A percentile compares a stretch with the other conserved stretches of the same genome.
Conservation (phyloP, 176 grass and related monocot species). For the Hsuehochloa calcarea region DNA sequence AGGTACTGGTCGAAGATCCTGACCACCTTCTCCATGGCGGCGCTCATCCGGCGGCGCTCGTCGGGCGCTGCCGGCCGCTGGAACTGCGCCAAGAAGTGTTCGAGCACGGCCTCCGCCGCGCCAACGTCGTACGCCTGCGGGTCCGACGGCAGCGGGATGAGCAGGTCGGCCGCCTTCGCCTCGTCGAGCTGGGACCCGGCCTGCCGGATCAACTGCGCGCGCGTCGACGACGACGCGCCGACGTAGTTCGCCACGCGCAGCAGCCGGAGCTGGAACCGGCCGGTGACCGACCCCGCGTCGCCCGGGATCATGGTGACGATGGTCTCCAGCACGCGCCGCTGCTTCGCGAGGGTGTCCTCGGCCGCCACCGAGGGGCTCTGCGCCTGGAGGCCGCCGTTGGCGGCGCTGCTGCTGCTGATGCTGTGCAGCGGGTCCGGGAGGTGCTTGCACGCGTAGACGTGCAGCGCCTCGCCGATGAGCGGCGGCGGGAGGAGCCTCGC, state of each 20-base stretch:
- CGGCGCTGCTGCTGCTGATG: too few species aligned
- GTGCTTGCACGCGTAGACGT: constrained; percentile 92
- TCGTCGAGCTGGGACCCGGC: constrained; percentile 70
- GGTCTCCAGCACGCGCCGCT: constrained; percentile 78
- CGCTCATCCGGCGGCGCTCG: constrained; percentile 45
- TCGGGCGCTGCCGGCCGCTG: constrained; percentile 33
- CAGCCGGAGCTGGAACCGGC: constrained; percentile 73
- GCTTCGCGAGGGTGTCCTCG: constrained; percentile 49
- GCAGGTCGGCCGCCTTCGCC: constrained; percentile 55
- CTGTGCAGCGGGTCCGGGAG: constrained; percentile 51
- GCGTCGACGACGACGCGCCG: constrained; percentile 67
- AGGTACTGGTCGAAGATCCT: constrained; percentile 69
- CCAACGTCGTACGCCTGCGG: constrained; percentile 56
- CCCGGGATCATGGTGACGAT: constrained; percentile 79
- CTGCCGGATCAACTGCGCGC: constrained; percentile 76
- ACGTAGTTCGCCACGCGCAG: constrained; percentile 70
- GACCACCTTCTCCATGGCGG: constrained; percentile 58
- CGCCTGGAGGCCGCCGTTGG: constrained; percentile 17
- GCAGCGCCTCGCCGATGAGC: constrained; percentile 93
- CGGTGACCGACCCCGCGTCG: constrained; percentile 59
- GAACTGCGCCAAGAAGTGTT: constrained; percentile 69
- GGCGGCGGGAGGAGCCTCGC: constrained; percentile 53
- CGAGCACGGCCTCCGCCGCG: constrained; percentile 67
- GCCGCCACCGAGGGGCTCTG: constrained; percentile 45
- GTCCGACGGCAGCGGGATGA: constrained; percentile 59